Evolutionary conservation across 73 alveolate genomes (phyloP), one percentile per base, ranked within the genome.

Genomic region (Paramecium bursaria): DNA sequence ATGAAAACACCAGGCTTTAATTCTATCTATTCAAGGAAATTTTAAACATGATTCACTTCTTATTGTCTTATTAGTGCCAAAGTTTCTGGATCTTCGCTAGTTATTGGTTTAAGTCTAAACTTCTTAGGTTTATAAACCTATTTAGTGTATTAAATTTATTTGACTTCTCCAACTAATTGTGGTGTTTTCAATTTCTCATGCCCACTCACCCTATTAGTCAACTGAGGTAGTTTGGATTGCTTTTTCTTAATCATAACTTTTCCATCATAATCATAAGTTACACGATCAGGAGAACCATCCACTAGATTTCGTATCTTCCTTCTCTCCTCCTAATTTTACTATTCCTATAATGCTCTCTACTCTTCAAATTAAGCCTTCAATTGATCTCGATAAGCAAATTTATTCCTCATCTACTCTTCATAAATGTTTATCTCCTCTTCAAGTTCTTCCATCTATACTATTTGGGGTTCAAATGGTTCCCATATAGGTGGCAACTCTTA

Each of bases 231-330:
- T 35, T 67, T 17, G 0, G 44, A 33, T 67, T 47, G 33, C 21
- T 67, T 67, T n/a, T 42, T 47, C 21, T 67, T 67, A 6, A 67
- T 26, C 35, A 67, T 67, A 21, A 67, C 26, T 67, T 67, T 67
- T 19, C 82, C 82, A 67, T 67, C 82, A 39, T 39, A 11, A 42
- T 67, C 82, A 17, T 67, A 67, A 67, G 82, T 67, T 67, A 67
- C 57, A 15, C 35, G 33, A 15, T 67, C 82, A 31, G 82, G 53
- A 39, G 33, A 10, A 33, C 82, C 82, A 67, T 67, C 82, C 9
- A 67, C 82, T 19, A 67, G 27, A 19, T 39, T 57, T 42, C 82
- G 33, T 1, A 67, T 67, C 35, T 67, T 67, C 35, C 82, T 67
- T 42, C 39, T 44, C 21, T 67, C 82, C 44, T 67, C 82, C 21